Evolutionary conservation across 2,329 filamentous ascomycete species (phyloP).

Genomic region (Neoascochyta sp.): DNA sequence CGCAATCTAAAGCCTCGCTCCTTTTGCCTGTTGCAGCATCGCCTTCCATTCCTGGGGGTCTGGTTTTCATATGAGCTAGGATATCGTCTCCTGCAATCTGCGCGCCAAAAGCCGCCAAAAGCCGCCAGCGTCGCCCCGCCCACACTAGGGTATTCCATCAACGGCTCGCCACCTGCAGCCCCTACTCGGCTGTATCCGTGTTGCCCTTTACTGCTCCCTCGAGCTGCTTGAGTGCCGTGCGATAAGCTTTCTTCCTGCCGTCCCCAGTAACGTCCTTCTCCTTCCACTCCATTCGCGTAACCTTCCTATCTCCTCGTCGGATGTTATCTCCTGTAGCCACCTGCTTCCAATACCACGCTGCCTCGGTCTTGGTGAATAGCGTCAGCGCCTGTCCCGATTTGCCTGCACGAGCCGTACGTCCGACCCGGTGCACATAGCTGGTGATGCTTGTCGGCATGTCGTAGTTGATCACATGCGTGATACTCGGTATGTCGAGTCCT

Average conservation of each 20-base stretch:
- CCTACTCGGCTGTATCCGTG: constrained; percentile 10
- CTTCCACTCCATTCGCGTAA: constrained; percentile 46
- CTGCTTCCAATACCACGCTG: constrained; percentile 86
- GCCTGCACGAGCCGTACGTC: constrained; percentile 82
- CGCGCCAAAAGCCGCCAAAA: too few species aligned
- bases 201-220: constrained; percentile 55
- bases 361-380: constrained; percentile 75
- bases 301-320: constrained; percentile 43
- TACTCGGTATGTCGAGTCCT: constrained; percentile 74
- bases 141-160: too few species aligned
- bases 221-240: constrained; percentile 57
- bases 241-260: constrained; percentile 43
- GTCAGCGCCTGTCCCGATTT: constrained; percentile 78
- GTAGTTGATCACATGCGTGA: constrained; percentile 90
- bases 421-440: constrained; percentile 87
- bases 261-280: constrained; percentile 40
- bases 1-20: too few species aligned
- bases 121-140: too few species aligned
- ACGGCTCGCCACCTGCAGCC: too few species aligned
- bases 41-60: constrained; percentile 1
- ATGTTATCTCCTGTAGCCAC: constrained; percentile 60
- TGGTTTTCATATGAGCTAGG: too few species aligned
- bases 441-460: constrained; percentile 78
- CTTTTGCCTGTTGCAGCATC: too few species aligned
- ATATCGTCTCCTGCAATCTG: too few species aligned